A percentile compares a stretch with the other conserved stretches of the same genome.
phyloP scores from a whole-genome alignment of 2,329 filamentous ascomycete genomes.

The Xylaria sp. region DNA sequence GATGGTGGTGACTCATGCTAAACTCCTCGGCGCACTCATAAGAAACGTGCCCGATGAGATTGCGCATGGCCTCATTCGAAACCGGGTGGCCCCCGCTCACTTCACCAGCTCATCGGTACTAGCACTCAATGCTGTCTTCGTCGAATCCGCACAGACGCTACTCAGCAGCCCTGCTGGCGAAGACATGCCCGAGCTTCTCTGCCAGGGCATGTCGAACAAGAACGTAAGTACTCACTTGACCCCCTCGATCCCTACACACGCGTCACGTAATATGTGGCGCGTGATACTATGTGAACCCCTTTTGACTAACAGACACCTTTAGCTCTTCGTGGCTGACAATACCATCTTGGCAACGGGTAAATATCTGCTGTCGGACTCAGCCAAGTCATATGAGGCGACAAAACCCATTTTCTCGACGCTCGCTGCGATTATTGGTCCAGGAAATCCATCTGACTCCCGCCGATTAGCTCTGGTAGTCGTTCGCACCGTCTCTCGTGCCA shows the following conservation, averaged over 20 bases:
- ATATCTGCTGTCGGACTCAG: slow-evolving; percentile 66
- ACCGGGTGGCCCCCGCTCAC: slow-evolving; percentile 71
- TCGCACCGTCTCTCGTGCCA: slow-evolving; percentile 73
- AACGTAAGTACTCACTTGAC: slow-evolving; percentile 51
- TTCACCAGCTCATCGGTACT: slow-evolving; percentile 75
- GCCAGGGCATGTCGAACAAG: slow-evolving; percentile 71
- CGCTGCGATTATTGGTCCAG: slow-evolving; percentile 68
- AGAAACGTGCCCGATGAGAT: slow-evolving; percentile 75
- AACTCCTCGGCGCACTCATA: slow-evolving; percentile 81
- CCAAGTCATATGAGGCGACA: slow-evolving; percentile 67
- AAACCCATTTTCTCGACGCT: slow-evolving; percentile 78
- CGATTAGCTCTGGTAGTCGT: slow-evolving; percentile 81
- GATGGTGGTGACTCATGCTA: slow-evolving; percentile 86
- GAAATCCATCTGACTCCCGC: slow-evolving; percentile 73
- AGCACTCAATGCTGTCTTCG: slow-evolving; percentile 79
- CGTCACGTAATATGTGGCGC: neutral
- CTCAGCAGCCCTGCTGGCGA: slow-evolving; percentile 61
- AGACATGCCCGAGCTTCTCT: slow-evolving; percentile 71
- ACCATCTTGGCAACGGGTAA: slow-evolving; percentile 86
- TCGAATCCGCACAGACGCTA: slow-evolving; percentile 70
- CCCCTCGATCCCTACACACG: neutral
- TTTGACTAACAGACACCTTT: slow-evolving; percentile 10
- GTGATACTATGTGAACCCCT: slow-evolving; percentile 1
- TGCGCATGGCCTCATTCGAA: slow-evolving; percentile 55
- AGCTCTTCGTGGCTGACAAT: slow-evolving; percentile 85